Conservation (phyloP, 331 rosid genomes). For the Stylosanthes scabra region DNA sequence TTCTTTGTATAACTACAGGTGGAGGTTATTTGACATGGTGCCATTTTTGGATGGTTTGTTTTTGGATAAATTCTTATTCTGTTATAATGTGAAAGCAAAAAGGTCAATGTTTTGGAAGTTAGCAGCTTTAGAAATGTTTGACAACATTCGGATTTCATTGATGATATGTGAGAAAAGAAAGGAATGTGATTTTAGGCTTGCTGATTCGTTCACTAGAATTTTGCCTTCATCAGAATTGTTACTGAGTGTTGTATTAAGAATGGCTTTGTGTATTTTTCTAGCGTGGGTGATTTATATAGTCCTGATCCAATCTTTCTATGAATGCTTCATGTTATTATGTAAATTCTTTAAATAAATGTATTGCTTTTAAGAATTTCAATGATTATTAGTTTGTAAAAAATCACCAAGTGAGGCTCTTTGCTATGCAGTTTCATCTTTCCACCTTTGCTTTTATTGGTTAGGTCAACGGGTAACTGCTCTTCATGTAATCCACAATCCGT, state of each 20-base stretch:
- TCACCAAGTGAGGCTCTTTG: slow-evolving; percentile 5
- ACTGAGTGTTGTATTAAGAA: slow-evolving; percentile 29
- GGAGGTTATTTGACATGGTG: slow-evolving; percentile 17
- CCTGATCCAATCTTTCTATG: slow-evolving; percentile 17
- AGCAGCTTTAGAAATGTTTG: not conserved
- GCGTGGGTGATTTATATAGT: not conserved
- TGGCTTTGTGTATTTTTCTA: not conserved
- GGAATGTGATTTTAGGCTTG: slow-evolving; percentile 14
- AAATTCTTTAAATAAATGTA: not conserved
- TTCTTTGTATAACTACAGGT: not conserved
- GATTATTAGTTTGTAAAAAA: not conserved
- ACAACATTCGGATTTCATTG: not conserved
- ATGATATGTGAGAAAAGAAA: slow-evolving; percentile 23
- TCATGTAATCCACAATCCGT: slow-evolving; percentile 2
- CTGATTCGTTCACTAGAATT: slow-evolving; percentile 4
- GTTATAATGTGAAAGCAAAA: not conserved
- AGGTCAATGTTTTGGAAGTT: not conserved
- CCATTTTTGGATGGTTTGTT: not conserved
- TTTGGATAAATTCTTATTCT: slow-evolving; percentile 5
- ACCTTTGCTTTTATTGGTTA: slow-evolving; percentile 1
- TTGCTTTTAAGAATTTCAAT: slow-evolving; percentile 8
- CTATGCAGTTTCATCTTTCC: slow-evolving; percentile 6
- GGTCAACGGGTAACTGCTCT: slow-evolving; percentile 4
- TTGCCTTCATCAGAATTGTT: slow-evolving; percentile 23
- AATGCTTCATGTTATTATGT: slow-evolving; percentile 25